phyloP scores from a whole-genome alignment of 805 yeast genomes.

The Komagataella pseudopastoris region DNA sequence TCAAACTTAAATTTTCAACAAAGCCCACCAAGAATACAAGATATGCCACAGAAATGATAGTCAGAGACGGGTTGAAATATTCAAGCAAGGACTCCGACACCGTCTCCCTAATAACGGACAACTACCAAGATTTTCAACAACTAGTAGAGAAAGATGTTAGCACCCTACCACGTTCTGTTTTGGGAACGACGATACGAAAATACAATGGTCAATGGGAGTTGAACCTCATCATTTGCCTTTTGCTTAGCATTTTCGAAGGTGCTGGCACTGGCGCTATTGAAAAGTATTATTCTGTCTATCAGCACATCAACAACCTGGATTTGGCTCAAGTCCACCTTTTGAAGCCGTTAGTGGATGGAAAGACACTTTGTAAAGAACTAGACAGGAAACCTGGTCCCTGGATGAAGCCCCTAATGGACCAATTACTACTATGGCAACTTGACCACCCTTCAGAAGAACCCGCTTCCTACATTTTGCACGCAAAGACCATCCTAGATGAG shows the following conservation, averaged over 20 bases:
- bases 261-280: slow-evolving; percentile 6
- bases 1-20: slow-evolving; percentile 19
- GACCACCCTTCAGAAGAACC: slow-evolving; percentile 46
- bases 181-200: slow-evolving; percentile 46
- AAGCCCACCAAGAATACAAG: slow-evolving; percentile 16
- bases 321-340: slow-evolving; percentile 31
- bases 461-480: slow-evolving; percentile 40
- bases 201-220: slow-evolving; percentile 40
- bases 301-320: slow-evolving; percentile 16
- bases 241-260: slow-evolving; percentile 8
- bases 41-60: slow-evolving; percentile 33
- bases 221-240: slow-evolving; percentile 13
- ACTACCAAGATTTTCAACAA: slow-evolving; percentile 12
- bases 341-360: slow-evolving; percentile 70
- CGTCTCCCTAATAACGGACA: slow-evolving; percentile 29
- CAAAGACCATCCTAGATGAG: slow-evolving; percentile 6
- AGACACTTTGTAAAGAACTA: slow-evolving; percentile 37
- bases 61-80: slow-evolving; percentile 59
- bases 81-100: slow-evolving; percentile 42
- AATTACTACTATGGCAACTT: slow-evolving; percentile 62
- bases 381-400: slow-evolving; percentile 75
- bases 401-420: slow-evolving; percentile 47
- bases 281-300: slow-evolving; percentile 20
- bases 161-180: slow-evolving; percentile 30
- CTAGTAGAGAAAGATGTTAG: slow-evolving; percentile 15